A percentile compares a stretch with the other conserved stretches of the same genome.
Evolutionary conservation across 177 flowering plant species (phyloP).

Genomic region (Vitis hybrid): DNA sequence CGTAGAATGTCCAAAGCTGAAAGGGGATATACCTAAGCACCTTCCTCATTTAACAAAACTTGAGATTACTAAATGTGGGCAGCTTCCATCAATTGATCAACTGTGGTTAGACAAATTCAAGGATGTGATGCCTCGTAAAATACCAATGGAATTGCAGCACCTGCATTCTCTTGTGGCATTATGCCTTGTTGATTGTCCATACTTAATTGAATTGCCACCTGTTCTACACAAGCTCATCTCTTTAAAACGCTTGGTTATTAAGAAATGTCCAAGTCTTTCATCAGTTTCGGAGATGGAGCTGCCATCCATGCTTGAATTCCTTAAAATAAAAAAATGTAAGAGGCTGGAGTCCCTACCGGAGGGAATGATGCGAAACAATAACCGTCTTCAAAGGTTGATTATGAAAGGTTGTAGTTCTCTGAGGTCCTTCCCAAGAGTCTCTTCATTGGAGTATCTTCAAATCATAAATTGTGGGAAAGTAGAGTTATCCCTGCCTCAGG

Average conservation of each 20-base stretch:
- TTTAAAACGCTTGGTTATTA: too few species aligned
- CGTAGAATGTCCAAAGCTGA: constrained; percentile 7
- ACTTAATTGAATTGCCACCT: too few species aligned
- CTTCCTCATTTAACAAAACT: constrained; percentile 10
- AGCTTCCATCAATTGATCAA: not conserved
- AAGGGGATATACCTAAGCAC: constrained; percentile 6
- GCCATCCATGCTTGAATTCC: not conserved
- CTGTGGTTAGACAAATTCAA: not conserved
- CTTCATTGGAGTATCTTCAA: too few species aligned
- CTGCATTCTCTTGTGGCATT: too few species aligned
- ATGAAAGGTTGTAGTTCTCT: too few species aligned
- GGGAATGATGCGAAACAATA: not conserved
- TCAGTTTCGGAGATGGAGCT: not conserved
- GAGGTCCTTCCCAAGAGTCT: too few species aligned
- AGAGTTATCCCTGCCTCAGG: not conserved
- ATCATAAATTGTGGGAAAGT: constrained; percentile 1
- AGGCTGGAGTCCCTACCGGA: not conserved
- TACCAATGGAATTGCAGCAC: not conserved
- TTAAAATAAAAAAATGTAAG: not conserved
- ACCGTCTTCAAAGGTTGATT: not conserved
- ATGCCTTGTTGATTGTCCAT: too few species aligned
- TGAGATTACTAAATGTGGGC: not conserved
- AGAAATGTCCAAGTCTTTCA: too few species aligned
- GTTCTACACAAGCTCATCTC: too few species aligned
- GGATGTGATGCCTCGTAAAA: too few species aligned